These are phyloP conservation scores for Mycena galericulata DNA, from an alignment of 768 basidiomycete genomes.

Conservation along the genomic window DNA sequence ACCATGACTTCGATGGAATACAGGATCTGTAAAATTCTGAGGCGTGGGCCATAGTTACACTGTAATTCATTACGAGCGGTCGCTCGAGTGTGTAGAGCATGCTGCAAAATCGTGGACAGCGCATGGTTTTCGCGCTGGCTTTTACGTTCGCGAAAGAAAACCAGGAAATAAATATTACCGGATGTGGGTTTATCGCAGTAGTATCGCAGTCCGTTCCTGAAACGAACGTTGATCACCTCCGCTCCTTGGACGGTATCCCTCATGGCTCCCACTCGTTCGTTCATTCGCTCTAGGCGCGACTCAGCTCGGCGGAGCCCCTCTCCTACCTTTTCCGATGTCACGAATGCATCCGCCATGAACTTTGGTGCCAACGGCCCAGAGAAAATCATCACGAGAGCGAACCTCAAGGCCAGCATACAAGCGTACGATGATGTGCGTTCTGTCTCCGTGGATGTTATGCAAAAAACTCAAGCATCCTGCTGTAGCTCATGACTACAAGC, in stretches of 20 bases:
- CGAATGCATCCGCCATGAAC: conserved; percentile 81
- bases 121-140: too few relatives aligned
- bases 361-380: conserved; percentile 80
- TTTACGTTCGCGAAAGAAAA: conserved; percentile 6
- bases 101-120: too few relatives aligned
- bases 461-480: background rate
- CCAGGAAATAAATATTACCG: background rate
- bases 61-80: background rate
- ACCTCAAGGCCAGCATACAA: conserved; percentile 82
- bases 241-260: background rate
- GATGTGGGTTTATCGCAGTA: conserved; percentile 4
- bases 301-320: conserved; percentile 65
- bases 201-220: background rate
- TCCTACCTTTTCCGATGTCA: conserved; percentile 86
- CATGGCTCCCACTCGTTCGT: conserved; percentile 43
- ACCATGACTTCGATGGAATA: too few relatives aligned
- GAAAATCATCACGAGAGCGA: conserved; percentile 85
- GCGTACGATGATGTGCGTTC: conserved; percentile 86
- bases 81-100: background rate
- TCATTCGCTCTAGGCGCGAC: conserved; percentile 61
- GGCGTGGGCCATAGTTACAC: background rate
- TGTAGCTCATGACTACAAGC: conserved; percentile 79
- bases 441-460: conserved; percentile 6
- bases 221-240: conserved; percentile 11
- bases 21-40: too few relatives aligned